Base-by-base conservation (phyloP, 805 yeast species). In the Tetrapisispora taiwanensis region DNA sequence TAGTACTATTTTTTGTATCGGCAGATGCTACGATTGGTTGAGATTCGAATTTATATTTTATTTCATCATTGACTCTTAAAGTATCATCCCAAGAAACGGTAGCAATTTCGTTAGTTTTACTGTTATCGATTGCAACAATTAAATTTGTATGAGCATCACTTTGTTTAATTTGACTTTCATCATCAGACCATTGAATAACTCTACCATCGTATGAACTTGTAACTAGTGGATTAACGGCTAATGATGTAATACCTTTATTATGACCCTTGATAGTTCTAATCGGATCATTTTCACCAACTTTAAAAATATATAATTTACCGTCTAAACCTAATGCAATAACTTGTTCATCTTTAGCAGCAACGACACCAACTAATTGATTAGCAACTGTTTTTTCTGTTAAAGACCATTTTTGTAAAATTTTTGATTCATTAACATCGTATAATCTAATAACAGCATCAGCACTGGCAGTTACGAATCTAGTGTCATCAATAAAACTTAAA, bases 1-100 rank as follows among this genome's bases (percentile, higher is more conserved):
- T 54, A 7, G 56, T 42, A 0, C 65, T 67, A 2, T 62, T 65
- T 37, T 37, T 37, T 7, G 54, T 60, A 33, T 56, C 55, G 1
- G 68, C 56, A 1, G 75, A 62, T 7, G 76, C 60, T 10, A 70
- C 64, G 47, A 62, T 71, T 39, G 82, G 86, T 60, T 76, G 87
- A 15, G 65, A 64, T 26, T 62, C 66, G 22, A 69, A 68, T 19
- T 55, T 48, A 40, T 52, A 46, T 22, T 46, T 49, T 1, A 47
- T 42, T 18, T 44, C 44, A 12, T 62, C 60, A 24, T 53, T 56
- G 13, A 63, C 53, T 55, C 74, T 76, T 38, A 88, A 54, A 13
- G 76, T 76, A 57, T 86, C 95, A 63, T 90, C 98, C 97, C 97
- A 92, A 3, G 89, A 94, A 18, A 78, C 69, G n/a, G 87, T 71